Percentiles rank a stretch among this genome's conserved stretches.
These are phyloP conservation scores for Pisolithus thermaeus DNA, from an alignment of 1,284 basidiomycete species.

Conservation along the genomic window DNA sequence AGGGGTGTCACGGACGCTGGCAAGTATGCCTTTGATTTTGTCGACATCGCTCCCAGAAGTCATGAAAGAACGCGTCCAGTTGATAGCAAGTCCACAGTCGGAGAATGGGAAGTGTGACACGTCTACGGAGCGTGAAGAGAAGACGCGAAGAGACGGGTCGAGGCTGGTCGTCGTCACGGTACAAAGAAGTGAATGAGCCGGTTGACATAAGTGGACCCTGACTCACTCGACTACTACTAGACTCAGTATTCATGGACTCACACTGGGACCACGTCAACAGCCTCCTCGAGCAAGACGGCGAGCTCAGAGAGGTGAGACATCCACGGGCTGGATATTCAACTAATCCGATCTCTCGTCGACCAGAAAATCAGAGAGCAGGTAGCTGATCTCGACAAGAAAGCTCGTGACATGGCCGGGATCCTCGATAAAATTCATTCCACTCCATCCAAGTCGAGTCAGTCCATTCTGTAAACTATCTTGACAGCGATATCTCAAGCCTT, in stretches of 20 bases:
- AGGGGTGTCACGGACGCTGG: slow-evolving; percentile 50
- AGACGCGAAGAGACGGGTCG: no score
- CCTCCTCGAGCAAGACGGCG: slow-evolving; percentile 47
- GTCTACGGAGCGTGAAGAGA: neutral
- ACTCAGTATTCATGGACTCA: neutral
- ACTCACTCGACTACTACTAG: no score
- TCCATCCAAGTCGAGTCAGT: slow-evolving; percentile 50
- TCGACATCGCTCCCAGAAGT: slow-evolving; percentile 16
- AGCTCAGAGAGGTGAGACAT: slow-evolving; percentile 45
- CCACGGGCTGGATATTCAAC: slow-evolving; percentile 12
- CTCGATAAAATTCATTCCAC: slow-evolving; percentile 77
- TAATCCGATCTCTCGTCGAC: slow-evolving; percentile 2
- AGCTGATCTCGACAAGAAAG: slow-evolving; percentile 66
- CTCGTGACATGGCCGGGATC: slow-evolving; percentile 56
- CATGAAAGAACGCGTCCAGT: slow-evolving; percentile 19
- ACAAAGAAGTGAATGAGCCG: neutral
- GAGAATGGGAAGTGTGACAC: neutral
- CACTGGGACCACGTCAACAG: slow-evolving; percentile 44
- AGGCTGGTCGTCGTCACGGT: no score
- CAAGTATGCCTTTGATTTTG: slow-evolving; percentile 42
- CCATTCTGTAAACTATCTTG: slow-evolving; percentile 7
- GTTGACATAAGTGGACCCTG: no score
- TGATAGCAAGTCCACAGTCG: no score
- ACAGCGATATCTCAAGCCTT: slow-evolving; percentile 1
- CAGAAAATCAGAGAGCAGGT: slow-evolving; percentile 77